Percentiles rank a stretch among this genome's conserved stretches.
Conservation (phyloP, 1,139 yeast species). For the Diutina scorzettiae region DNA sequence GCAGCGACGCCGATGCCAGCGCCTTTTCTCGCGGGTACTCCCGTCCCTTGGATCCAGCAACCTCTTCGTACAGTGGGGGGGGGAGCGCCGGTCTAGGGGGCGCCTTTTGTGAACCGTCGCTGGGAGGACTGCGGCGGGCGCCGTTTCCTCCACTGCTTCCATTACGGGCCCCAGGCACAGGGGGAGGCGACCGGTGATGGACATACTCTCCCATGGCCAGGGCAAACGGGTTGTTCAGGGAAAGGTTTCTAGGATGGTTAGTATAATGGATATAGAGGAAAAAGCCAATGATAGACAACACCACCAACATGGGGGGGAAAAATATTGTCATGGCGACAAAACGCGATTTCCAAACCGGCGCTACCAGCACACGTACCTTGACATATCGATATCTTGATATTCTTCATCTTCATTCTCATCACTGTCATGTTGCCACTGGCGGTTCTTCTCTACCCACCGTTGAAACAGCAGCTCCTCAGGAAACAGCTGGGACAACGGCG, state of each 20-base stretch:
- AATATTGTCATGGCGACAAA: not conserved
- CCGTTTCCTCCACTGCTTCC: not conserved
- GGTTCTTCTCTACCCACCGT: slow-evolving; percentile 4
- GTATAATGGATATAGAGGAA: slow-evolving; percentile 12
- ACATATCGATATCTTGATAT: not conserved
- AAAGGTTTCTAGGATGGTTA: slow-evolving; percentile 18
- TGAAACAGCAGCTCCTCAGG: slow-evolving; percentile 4
- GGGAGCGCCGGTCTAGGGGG: slow-evolving; percentile 14
- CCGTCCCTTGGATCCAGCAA: slow-evolving; percentile 36
- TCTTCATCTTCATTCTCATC: not conserved
- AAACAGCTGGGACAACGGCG: slow-evolving; percentile 4
- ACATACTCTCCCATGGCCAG: slow-evolving; percentile 25
- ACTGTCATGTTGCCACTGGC: not conserved
- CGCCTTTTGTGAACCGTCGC: slow-evolving; percentile 2
- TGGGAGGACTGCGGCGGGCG: not conserved
- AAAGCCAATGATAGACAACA: not conserved
- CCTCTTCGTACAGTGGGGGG: slow-evolving; percentile 59
- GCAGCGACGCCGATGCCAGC: slow-evolving; percentile 13
- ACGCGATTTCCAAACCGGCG: too few species aligned
- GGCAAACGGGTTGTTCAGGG: slow-evolving; percentile 42
- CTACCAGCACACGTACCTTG: slow-evolving; percentile 13
- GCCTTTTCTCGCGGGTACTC: slow-evolving; percentile 44
- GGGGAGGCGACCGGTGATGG: slow-evolving; percentile 22
- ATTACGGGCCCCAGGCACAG: slow-evolving; percentile 14
- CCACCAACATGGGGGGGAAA: not conserved